Percentiles rank a stretch among this genome's conserved stretches.
Conservation (phyloP, 129 eudicot genomes). For the Flaveria bidentis region DNA sequence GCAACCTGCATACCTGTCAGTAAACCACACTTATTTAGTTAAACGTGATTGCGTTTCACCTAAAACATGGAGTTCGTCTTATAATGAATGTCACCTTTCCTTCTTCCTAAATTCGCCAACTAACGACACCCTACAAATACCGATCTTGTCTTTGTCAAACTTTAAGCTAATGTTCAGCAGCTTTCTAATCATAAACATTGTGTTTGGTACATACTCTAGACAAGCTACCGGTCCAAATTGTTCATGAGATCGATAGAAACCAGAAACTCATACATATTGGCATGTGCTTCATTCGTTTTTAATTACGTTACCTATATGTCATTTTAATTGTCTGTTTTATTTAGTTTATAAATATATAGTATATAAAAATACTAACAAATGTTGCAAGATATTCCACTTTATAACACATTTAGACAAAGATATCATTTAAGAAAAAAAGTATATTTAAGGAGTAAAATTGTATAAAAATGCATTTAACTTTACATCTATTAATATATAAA, state of each 20-base stretch:
- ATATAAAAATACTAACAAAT: too few relatives aligned
- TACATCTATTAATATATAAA: too few relatives aligned
- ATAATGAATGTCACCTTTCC: constrained; percentile 22
- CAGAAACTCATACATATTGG: constrained; percentile 5
- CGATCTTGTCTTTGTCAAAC: neutral
- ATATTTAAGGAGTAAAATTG: too few relatives aligned
- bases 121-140: constrained; percentile 12
- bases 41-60: too few relatives aligned
- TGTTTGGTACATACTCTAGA: constrained; percentile 42
- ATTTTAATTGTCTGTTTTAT: neutral
- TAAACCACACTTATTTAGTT: too few relatives aligned
- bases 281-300: constrained; percentile 4
- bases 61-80: constrained; percentile 1
- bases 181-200: constrained; percentile 25
- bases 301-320: neutral
- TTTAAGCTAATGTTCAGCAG: constrained; percentile 17
- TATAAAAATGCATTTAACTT: too few relatives aligned
- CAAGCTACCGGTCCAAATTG: constrained; percentile 26
- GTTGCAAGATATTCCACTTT: too few relatives aligned
- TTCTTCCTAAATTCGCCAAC: constrained; percentile 13
- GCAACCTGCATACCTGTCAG: too few relatives aligned
- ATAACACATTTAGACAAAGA: too few relatives aligned
- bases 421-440: too few relatives aligned
- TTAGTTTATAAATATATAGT: too few relatives aligned
- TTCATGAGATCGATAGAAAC: constrained; percentile 20